phyloP scores from a whole-genome alignment of 75 land plant genomes.

The Cryptomeria japonica region DNA sequence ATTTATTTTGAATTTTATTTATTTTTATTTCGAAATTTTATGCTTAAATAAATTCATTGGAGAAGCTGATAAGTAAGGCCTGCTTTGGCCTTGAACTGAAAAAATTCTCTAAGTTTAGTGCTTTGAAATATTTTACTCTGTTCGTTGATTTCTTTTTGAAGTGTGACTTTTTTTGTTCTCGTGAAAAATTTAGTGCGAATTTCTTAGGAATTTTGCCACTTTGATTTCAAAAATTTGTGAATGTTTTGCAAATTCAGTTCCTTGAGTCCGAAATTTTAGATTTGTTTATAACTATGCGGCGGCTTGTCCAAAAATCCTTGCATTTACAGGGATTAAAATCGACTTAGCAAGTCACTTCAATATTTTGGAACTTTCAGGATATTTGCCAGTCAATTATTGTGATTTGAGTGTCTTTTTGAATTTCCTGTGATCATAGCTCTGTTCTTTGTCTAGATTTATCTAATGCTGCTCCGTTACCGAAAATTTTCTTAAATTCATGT shows the following conservation, averaged over 20 bases:
- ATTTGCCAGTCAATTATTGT: neutral
- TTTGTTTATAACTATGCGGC: neutral
- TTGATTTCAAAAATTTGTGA: neutral
- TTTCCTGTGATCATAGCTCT: neutral
- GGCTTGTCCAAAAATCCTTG: neutral
- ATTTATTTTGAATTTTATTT: neutral
- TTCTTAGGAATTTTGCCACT: neutral
- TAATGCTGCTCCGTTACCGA: neutral
- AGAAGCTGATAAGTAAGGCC: neutral
- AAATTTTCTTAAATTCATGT: neutral
- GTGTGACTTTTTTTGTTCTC: neutral
- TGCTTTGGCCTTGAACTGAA: neutral
- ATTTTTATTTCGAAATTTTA: neutral
- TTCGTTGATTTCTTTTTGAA: neutral
- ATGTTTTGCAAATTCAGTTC: neutral
- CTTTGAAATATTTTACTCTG: neutral
- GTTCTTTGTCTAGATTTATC: neutral
- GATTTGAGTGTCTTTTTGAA: neutral
- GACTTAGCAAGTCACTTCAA: neutral
- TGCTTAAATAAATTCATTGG: neutral
- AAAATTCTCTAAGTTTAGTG: neutral
- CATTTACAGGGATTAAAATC: neutral
- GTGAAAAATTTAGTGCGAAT: neutral
- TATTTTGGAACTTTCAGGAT: neutral
- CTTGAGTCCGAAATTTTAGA: neutral